Conservation (phyloP, 2,329 filamentous ascomycete genomes). For the Coniella vitis region DNA sequence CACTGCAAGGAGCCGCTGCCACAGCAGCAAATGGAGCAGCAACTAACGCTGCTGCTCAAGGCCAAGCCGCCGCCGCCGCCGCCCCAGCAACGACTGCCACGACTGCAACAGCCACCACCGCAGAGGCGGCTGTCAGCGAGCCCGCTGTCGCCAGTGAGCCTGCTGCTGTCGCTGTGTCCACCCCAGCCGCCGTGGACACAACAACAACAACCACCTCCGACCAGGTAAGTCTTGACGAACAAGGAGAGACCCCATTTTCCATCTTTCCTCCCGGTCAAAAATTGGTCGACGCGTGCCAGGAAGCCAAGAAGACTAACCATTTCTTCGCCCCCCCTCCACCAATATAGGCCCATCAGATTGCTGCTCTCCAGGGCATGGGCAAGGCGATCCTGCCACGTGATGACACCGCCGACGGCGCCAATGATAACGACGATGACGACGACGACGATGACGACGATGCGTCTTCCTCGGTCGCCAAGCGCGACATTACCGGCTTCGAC, state of each 20-base stretch:
- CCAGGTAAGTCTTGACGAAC: conserved; percentile 25
- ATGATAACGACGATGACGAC: conserved; percentile 37
- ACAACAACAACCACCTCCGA: conserved; percentile 28
- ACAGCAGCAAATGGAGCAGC: conserved; percentile 27
- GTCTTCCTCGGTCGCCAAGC: conserved; percentile 30
- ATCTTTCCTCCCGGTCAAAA: neutral
- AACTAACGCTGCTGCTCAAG: conserved; percentile 23
- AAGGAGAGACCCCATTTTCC: no score
- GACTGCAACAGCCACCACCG: conserved; percentile 17
- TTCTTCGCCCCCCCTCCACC: neutral
- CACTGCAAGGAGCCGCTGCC: conserved; percentile 39
- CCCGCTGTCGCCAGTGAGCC: neutral
- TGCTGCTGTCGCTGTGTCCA: conserved; percentile 1
- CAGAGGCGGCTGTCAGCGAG: conserved; percentile 13
- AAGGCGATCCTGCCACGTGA: conserved; percentile 40
- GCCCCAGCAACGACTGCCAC: conserved; percentile 19
- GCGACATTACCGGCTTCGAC: conserved; percentile 41
- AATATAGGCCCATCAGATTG: conserved; percentile 32
- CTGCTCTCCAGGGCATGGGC: conserved; percentile 39
- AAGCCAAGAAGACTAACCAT: conserved; percentile 8
- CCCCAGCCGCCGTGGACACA: conserved; percentile 24
- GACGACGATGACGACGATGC: conserved; percentile 31
- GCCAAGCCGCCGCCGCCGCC: conserved; percentile 19
- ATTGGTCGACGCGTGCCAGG: neutral
- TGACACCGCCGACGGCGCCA: conserved; percentile 17